Conservation (phyloP, 371 early-diverging fungal genomes). For the Mortierella sp. region DNA sequence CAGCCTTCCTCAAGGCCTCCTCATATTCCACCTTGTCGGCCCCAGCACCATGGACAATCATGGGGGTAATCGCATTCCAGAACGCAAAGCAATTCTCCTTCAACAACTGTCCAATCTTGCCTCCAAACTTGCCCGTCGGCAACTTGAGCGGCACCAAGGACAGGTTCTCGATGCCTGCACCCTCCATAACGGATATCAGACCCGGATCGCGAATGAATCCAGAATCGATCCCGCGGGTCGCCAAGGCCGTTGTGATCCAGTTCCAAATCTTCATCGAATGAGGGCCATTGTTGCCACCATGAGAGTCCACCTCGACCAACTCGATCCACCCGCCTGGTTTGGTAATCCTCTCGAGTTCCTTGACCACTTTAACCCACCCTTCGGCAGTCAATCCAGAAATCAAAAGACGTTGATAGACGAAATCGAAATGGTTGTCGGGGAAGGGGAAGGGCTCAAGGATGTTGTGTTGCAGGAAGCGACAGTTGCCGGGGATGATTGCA, state of each 20-base stretch:
- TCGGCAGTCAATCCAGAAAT: slow-evolving; percentile 60
- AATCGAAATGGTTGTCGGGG: slow-evolving; percentile 69
- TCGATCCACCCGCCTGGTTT: slow-evolving; percentile 70
- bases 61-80: slow-evolving; percentile 37
- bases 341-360: slow-evolving; percentile 61
- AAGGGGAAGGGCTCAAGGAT: slow-evolving; percentile 53
- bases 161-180: slow-evolving; percentile 20
- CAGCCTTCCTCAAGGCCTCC: slow-evolving; percentile 27
- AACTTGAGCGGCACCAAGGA: slow-evolving; percentile 18
- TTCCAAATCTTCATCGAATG: slow-evolving; percentile 37
- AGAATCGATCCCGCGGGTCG: slow-evolving; percentile 24
- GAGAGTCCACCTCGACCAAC: slow-evolving; percentile 58
- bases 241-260: slow-evolving; percentile 29
- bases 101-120: slow-evolving; percentile 45
- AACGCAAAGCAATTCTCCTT: slow-evolving; percentile 48
- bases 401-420: slow-evolving; percentile 71
- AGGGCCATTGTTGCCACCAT: slow-evolving; percentile 47
- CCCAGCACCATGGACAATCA: slow-evolving; percentile 29
- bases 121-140: slow-evolving; percentile 41
- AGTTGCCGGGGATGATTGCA: slow-evolving; percentile 47
- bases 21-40: slow-evolving; percentile 30
- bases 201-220: slow-evolving; percentile 23
- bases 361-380: slow-evolving; percentile 59
- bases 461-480: slow-evolving; percentile 44
- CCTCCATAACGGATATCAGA: slow-evolving; percentile 1